Evolutionary conservation across 2,329 filamentous ascomycete species (phyloP), one percentile per base, ranked within the genome.

Genomic region (Fusarium sterilihyphosum): DNA sequence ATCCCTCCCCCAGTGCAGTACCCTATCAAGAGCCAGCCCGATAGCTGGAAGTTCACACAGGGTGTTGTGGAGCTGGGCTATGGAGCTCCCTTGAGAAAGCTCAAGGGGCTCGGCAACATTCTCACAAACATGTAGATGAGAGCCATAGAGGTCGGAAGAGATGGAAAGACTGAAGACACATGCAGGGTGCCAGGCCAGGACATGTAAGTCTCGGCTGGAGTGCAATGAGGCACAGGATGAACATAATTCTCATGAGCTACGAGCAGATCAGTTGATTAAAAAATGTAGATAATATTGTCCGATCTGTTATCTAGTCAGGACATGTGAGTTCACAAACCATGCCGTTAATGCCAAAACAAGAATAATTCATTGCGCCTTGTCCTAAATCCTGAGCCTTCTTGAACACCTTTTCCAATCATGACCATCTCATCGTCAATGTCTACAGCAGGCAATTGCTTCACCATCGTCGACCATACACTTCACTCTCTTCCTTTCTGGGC

Each of bases 1-100:
- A 98, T 99, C 66, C 96, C 96, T 6, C 87, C 88, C 4, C 90
- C 92, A 10, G 89, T 98, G 75, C 91, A 92, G 79, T 97, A 98
- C 82, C 96, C 96, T 5, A 90, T 99, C 22, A 81, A 82, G 22
- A 89, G 91, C 79, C 91, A 91, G 67, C 83, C 84, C 47, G 85
- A 86, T 59, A 91, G 90, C n/a, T 94, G 91, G 90, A 84, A 88
- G 64, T 92, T 93, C 78, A 87, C 88, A 3, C 88, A 85, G 72
- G 90, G 88, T 2, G 85, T 93, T 11, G 86, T 92, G 17, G 87
- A 90, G 67, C 69, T 92, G 22, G 91, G 90, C 16, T 92, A 92
- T 78, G 90, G 86, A 12, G 65, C 80, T 68, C 26, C 67, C 9
- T 68, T 57, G 3, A 82, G 81, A 29, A 88, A 86, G 81, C 59